These are phyloP conservation scores for Andrographis paniculata DNA, from an alignment of 305 asterid genomes.

Conservation along the genomic window DNA sequence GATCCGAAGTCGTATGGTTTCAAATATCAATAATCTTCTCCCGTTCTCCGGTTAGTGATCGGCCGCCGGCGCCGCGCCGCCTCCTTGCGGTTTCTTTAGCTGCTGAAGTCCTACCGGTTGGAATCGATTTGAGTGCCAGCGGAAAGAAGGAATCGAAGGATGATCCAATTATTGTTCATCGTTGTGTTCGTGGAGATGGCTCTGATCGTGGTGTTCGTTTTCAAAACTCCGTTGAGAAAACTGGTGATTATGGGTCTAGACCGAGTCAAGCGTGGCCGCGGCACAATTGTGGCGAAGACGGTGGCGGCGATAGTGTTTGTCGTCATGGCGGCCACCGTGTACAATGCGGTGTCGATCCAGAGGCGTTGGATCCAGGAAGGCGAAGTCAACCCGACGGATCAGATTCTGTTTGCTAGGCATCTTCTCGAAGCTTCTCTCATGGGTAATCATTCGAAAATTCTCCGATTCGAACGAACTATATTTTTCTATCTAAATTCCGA, in stretches of 20 bases:
- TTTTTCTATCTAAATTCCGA: too few relatives aligned
- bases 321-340: conserved; percentile 56
- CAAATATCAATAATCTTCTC: neutral
- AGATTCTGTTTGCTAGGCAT: conserved; percentile 56
- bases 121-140: neutral
- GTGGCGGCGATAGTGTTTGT: conserved; percentile 48
- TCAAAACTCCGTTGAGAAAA: conserved; percentile 87
- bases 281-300: conserved; percentile 64
- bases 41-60: neutral
- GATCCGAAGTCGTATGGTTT: neutral
- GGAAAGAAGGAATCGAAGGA: conserved; percentile 16
- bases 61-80: neutral
- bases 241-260: conserved; percentile 71
- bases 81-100: neutral
- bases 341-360: conserved; percentile 52
- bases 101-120: neutral
- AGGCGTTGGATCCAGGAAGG: conserved; percentile 62
- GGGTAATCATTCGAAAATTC: conserved; percentile 37
- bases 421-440: conserved; percentile 92
- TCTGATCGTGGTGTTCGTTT: conserved; percentile 71
- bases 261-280: conserved; percentile 77
- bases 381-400: conserved; percentile 80
- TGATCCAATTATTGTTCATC: conserved; percentile 64
- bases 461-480: too few relatives aligned
- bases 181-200: conserved; percentile 65